These are phyloP conservation scores for Vanrija humicola DNA, from an alignment of 1,284 basidiomycete species.

Conservation along the genomic window DNA sequence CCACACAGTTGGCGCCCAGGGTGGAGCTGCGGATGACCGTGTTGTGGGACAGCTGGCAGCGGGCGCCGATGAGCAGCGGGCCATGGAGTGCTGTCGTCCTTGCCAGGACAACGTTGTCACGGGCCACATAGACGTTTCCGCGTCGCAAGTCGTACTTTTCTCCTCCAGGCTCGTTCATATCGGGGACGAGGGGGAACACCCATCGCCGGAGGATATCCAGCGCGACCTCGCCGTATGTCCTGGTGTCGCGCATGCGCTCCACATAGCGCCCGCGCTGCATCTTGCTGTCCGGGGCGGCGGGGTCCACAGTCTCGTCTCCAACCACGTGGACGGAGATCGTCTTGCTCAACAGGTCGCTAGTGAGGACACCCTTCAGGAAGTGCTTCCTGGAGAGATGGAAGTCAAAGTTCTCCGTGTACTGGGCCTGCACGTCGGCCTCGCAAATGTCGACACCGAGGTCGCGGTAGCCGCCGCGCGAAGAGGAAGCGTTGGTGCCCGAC, in stretches of 20 bases:
- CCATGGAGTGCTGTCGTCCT: constrained; percentile 56
- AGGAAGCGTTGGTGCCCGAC: constrained; percentile 54
- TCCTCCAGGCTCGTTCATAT: constrained; percentile 80
- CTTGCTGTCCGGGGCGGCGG: neutral
- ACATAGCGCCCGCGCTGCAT: constrained; percentile 65
- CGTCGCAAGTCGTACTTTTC: constrained; percentile 75
- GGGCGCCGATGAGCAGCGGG: constrained; percentile 39
- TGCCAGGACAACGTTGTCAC: constrained; percentile 67
- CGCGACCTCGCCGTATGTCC: constrained; percentile 83
- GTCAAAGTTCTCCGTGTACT: constrained; percentile 99
- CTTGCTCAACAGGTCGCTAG: constrained; percentile 91
- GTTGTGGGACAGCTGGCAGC: constrained; percentile 33
- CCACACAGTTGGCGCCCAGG: constrained; percentile 74
- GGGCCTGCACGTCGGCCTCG: constrained; percentile 65
- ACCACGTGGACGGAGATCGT: constrained; percentile 86
- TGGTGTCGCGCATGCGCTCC: constrained; percentile 81
- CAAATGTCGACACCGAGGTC: constrained; percentile 54
- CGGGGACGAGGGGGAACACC: constrained; percentile 92
- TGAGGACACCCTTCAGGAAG: constrained; percentile 94
- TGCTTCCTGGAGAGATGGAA: constrained; percentile 87
- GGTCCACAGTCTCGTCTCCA: constrained; percentile 42
- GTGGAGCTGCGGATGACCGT: constrained; percentile 55
- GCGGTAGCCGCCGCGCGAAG: constrained; percentile 36
- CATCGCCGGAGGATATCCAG: constrained; percentile 87
- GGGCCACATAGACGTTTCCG: constrained; percentile 81